Percentiles rank a stretch among this genome's conserved stretches.
Conservation (phyloP, 768 basidiomycete genomes). For the Leccinum pellstonianum region DNA sequence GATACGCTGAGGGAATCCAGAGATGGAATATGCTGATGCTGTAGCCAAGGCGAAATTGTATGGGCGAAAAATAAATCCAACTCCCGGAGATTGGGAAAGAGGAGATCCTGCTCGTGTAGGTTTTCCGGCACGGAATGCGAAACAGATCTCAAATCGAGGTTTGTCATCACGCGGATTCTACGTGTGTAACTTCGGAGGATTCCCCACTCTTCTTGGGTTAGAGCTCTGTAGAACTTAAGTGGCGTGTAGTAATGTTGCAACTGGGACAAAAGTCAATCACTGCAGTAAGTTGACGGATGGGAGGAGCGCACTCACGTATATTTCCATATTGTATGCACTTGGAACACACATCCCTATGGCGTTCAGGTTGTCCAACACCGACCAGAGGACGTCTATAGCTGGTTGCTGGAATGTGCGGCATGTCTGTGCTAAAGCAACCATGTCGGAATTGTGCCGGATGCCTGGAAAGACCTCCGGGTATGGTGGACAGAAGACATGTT, state of each 20-base stretch:
- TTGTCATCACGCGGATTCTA: not conserved
- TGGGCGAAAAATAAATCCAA: not conserved
- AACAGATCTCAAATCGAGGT: not conserved
- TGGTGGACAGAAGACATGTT: no score
- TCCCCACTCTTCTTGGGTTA: not conserved
- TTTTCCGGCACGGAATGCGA: not conserved
- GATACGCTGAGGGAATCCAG: not conserved
- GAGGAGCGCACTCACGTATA: no score
- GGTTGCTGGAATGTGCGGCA: no score
- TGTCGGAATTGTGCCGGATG: no score
- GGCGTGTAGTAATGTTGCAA: no score
- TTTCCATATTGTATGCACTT: no score
- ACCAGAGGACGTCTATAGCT: no score
- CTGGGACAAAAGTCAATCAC: no score
- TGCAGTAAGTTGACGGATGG: not conserved
- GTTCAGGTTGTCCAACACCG: no score
- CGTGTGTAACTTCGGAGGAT: not conserved
- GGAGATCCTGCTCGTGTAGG: not conserved
- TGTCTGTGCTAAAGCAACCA: no score
- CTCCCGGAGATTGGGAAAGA: not conserved
- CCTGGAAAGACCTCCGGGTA: no score
- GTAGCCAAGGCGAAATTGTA: not conserved
- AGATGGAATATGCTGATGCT: not conserved
- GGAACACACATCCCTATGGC: no score
- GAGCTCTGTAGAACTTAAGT: not conserved